Evolutionary conservation across 2,329 filamentous ascomycete genomes (phyloP), one percentile per base, ranked within the genome.

Genomic region (Apiospora sp.): DNA sequence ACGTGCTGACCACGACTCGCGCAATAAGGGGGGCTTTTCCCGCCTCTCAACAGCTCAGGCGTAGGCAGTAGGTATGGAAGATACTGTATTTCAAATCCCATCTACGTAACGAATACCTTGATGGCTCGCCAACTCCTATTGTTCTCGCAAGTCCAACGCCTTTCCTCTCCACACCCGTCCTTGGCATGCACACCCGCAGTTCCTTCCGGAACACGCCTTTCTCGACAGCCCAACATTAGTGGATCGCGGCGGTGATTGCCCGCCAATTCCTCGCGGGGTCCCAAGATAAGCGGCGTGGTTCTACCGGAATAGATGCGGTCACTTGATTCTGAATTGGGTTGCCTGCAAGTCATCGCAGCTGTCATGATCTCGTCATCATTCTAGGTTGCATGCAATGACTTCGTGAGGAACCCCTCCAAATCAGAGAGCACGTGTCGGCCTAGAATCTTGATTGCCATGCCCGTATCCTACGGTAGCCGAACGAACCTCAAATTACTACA

Each of bases 21-120:
- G 58, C 58, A 64, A n/a, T 22, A 64, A 64, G n/a, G 34, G 58
- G 34, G 58, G 22, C 58, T 64, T 64, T 22, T 41, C 34, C 58
- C 58, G 41, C 58, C 34, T 13, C 13, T 64, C 34, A 6, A 64
- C 34, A 41, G 19, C 5, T 41, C n/a, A 41, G 22, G 41, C 27
- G 49, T 54, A 48, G 16, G 22, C 24, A 30, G 51, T 14, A 30
- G 4, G 30, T 30, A 22, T 37, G 54, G 4, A 54, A 4, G 37
- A 41, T 41, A 41, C 8, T 41, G 27, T 30, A 30, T 41, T 10
- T 41, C 37, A 10, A 64, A 41, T 41, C 34, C 19, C 27, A 19
- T 24, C 10, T 41, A 6, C 58, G 19, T 41, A 41, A 41, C 37
- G 37, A n/a, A 4, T 14, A 61, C 30, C 30, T 61, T 37, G 30